These are phyloP conservation scores for Kazachstania sp. DNA, from an alignment of 1,139 yeast species.

Conservation along the genomic window DNA sequence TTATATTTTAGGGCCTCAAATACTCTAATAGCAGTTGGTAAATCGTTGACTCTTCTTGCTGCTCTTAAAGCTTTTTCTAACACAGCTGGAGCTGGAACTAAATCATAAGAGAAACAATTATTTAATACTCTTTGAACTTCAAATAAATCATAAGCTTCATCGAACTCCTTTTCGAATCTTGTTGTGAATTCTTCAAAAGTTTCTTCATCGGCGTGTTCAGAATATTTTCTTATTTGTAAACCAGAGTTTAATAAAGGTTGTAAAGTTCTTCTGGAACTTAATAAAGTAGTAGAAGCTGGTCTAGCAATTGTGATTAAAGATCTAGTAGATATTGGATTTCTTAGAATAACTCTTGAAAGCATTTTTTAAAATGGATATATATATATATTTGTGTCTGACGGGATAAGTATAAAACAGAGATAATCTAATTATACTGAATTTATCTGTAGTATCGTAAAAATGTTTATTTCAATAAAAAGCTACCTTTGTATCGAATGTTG, in stretches of 20 bases:
- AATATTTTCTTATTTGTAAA: conserved; percentile 14
- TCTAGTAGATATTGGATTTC: conserved; percentile 21
- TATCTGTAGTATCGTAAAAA: too few species aligned
- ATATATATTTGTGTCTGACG: background rate
- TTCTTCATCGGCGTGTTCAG: conserved; percentile 62
- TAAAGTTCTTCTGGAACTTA: background rate
- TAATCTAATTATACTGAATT: too few species aligned
- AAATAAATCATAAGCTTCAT: conserved; percentile 93
- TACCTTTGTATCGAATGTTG: too few species aligned
- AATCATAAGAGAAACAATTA: conserved; percentile 96
- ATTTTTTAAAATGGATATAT: conserved; percentile 7
- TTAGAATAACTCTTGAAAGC: conserved; percentile 29
- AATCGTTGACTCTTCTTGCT: conserved; percentile 97
- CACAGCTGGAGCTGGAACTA: conserved; percentile 96
- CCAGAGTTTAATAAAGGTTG: background rate
- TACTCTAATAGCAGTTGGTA: conserved; percentile 97
- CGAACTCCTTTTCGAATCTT: conserved; percentile 93
- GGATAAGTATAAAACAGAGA: background rate
- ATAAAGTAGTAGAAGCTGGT: conserved; percentile 1
- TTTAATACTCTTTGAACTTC: conserved; percentile 93
- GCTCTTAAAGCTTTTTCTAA: conserved; percentile 95
- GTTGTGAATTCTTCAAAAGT: conserved; percentile 91
- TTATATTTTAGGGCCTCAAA: conserved; percentile 90
- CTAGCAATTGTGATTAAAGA: conserved; percentile 11
- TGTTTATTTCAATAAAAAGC: too few species aligned